Conservation (phyloP, 495 filamentous ascomycete genomes). For the Lichenothelia convexa region DNA sequence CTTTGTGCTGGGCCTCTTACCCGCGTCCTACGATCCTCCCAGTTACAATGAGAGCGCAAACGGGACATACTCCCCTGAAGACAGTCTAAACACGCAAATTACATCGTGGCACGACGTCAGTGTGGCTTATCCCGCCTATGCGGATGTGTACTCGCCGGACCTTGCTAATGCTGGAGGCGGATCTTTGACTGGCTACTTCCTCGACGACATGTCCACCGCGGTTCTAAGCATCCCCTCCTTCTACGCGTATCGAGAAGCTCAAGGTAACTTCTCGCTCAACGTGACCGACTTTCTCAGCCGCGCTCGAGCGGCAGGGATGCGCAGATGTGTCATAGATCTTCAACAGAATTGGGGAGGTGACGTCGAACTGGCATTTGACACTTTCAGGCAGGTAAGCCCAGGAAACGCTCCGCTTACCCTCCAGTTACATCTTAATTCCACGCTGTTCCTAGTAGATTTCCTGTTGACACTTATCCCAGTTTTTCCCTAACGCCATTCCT, state of each 20-base stretch:
- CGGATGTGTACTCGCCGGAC: background rate
- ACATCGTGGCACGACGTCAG: background rate
- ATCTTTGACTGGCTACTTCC: slow-evolving; percentile 23
- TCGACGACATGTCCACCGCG: slow-evolving; percentile 18
- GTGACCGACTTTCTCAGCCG: slow-evolving; percentile 25
- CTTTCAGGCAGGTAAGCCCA: slow-evolving; percentile 26
- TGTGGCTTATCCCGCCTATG: background rate
- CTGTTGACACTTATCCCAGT: slow-evolving; percentile 8
- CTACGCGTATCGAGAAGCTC: slow-evolving; percentile 15
- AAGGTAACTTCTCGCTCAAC: slow-evolving; percentile 20
- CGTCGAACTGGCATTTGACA: slow-evolving; percentile 24
- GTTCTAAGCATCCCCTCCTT: slow-evolving; percentile 36
- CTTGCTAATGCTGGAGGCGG: background rate
- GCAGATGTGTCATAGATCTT: slow-evolving; percentile 35
- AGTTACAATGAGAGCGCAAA: too few species aligned
- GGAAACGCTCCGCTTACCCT: too few species aligned
- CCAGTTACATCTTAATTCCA: too few species aligned
- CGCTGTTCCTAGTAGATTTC: background rate
- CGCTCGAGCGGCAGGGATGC: slow-evolving; percentile 19
- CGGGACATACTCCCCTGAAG: background rate
- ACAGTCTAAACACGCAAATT: background rate
- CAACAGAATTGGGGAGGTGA: slow-evolving; percentile 35
- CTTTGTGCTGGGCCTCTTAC: slow-evolving; percentile 25
- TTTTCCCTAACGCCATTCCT: slow-evolving; percentile 30
- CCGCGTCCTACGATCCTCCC: slow-evolving; percentile 3